These are phyloP conservation scores for Fusarium sp. DNA, from an alignment of 2,329 filamentous ascomycete species.

Conservation along the genomic window DNA sequence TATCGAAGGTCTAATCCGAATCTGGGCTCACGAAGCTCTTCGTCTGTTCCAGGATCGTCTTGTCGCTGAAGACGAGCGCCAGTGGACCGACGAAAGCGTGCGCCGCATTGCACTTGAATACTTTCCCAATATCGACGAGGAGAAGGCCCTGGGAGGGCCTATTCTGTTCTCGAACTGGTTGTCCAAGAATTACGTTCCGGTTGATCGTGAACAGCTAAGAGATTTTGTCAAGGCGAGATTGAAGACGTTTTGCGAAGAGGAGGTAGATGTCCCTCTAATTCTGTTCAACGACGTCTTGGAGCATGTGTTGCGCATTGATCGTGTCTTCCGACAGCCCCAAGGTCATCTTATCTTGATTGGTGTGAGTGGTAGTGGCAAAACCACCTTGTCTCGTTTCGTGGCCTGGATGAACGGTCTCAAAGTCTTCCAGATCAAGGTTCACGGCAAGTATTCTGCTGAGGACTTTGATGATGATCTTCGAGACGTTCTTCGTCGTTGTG, in stretches of 20 bases:
- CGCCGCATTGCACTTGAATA: slow-evolving; percentile 86
- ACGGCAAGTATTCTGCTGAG: slow-evolving; percentile 96
- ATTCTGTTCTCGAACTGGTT: slow-evolving; percentile 99
- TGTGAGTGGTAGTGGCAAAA: slow-evolving; percentile 98
- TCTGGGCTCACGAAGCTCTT: slow-evolving; percentile 97
- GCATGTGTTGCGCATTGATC: slow-evolving; percentile 96
- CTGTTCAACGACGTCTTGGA: slow-evolving; percentile 99
- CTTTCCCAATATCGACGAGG: slow-evolving; percentile 95
- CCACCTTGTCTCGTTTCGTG: slow-evolving; percentile 95
- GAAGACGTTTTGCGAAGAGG: slow-evolving; percentile 98
- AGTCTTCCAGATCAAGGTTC: slow-evolving; percentile 99
- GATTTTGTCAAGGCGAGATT: slow-evolving; percentile 98
- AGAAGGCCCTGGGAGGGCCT: slow-evolving; percentile 86
- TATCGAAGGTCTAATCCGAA: slow-evolving; percentile 90
- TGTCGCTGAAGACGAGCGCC: slow-evolving; percentile 90
- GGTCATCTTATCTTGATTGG: slow-evolving; percentile 98
- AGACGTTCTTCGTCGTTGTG: slow-evolving; percentile 90
- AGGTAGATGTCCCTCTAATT: slow-evolving; percentile 97
- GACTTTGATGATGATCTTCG: slow-evolving; percentile 98
- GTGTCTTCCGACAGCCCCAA: slow-evolving; percentile 97
- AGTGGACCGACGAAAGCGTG: slow-evolving; percentile 93
- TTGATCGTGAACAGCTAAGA: slow-evolving; percentile 92
- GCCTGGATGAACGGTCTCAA: slow-evolving; percentile 99
- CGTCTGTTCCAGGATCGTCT: slow-evolving; percentile 97
- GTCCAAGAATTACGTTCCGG: slow-evolving; percentile 97